Base-by-base conservation (phyloP, 192 early-diverging fungal genomes). In the Physocladia obscura region DNA sequence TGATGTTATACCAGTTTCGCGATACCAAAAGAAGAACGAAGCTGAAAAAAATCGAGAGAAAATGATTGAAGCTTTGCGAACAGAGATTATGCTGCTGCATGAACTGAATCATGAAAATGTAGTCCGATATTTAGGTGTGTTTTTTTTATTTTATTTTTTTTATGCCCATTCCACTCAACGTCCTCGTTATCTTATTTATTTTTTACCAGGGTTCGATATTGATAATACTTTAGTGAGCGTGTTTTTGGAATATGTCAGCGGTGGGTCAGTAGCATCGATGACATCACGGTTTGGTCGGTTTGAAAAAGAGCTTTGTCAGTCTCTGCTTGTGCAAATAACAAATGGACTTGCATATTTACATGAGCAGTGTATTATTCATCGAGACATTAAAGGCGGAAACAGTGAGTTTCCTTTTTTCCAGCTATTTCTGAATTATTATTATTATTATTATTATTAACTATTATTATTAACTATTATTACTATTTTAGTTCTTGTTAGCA, bases 221-320 rank as follows among this genome's bases (percentile, higher is more conserved):
- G 89, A 90, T 50, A 84, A 89, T 26, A 67, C 70, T n/a, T 77
- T 85, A 60, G 78, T 94, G 57, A 93, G 91, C 71, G 93, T 97
- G 55, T 97, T 95, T 61, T 73, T 97, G 44, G 95, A 97, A 68
- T 97, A 97, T 73, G 93, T 97, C 11, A 88, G 94, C 49, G 95
- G 95, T 48, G 95, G 95, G 1, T 96, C 95, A 4, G 88, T 97
- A 37, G 87, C 90, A 5, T 88, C 89, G 13, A 77, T 92, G 47
- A 74, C 96, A 62, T 81, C 87, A 3, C 89, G 84, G 70, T 92
- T 89, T 76, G 94, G 94, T 24, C 86, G 87, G 39, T 95, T 95
- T 70, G 87, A 88, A 37, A 93, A 94, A 74, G 74, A 84, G 0
- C 71, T 97, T 22, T 86, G 93, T 24, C 81, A 87, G 36, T 88